Evolutionary conservation across 352 stramenopile genomes (phyloP).

Genomic region (Phytopythium sindhum): DNA sequence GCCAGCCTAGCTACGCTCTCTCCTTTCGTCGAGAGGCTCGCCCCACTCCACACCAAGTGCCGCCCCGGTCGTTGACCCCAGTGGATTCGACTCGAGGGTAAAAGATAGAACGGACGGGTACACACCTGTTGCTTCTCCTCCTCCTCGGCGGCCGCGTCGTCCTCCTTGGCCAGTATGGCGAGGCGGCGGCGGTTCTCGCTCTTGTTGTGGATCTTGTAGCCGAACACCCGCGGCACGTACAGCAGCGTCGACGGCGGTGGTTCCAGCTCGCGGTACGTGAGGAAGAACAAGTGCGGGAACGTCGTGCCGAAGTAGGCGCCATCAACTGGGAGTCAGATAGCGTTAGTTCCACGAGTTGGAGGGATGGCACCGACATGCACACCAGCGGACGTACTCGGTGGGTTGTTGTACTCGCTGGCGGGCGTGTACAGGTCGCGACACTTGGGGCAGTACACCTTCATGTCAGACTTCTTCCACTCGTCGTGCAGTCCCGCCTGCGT

Average conservation of each 20-base stretch:
- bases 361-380: background rate
- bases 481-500: constrained; percentile 78
- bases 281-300: constrained; percentile 98
- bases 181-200: constrained; percentile 79
- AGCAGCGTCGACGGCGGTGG: constrained; percentile 77
- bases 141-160: constrained; percentile 41
- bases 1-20: background rate
- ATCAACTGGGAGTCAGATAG: constrained; percentile 62
- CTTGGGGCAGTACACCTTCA: constrained; percentile 91
- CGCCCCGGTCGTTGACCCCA: constrained; percentile 6
- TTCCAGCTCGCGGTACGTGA: constrained; percentile 95
- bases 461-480: constrained; percentile 88
- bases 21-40: constrained; percentile 5
- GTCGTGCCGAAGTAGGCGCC: constrained; percentile 98
- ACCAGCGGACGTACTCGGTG: constrained; percentile 58
- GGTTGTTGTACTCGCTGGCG: constrained; percentile 78
- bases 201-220: constrained; percentile 92
- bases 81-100: constrained; percentile 4
- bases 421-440: constrained; percentile 87
- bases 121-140: constrained; percentile 51
- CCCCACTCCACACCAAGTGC: constrained; percentile 16
- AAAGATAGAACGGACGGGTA: constrained; percentile 25
- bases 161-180: constrained; percentile 74
- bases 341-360: constrained; percentile 3
- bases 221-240: constrained; percentile 90